Conservation (phyloP, 352 stramenopile species). For the Globisporangium paroecandrum region DNA sequence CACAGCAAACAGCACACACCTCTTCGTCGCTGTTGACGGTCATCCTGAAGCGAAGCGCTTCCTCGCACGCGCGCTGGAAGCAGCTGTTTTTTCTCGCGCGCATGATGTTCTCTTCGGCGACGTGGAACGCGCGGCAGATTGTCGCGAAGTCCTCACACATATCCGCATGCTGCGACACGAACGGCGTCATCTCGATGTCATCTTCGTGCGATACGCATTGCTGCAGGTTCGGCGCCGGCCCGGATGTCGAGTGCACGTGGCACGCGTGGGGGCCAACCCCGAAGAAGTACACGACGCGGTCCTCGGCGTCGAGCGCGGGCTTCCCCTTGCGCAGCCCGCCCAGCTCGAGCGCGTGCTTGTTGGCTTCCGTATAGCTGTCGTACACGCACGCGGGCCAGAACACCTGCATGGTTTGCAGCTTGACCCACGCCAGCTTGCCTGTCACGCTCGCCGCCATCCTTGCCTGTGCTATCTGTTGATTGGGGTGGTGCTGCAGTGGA, state of each 20-base stretch:
- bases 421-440: constrained; percentile 36
- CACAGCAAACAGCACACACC: constrained; percentile 15
- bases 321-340: constrained; percentile 36
- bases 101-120: constrained; percentile 32
- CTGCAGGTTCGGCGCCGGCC: constrained; percentile 46
- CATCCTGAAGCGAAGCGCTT: constrained; percentile 34
- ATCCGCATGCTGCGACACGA: constrained; percentile 13
- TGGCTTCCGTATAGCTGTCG: constrained; percentile 43
- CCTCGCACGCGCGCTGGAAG: constrained; percentile 48
- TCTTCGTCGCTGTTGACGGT: constrained; percentile 28
- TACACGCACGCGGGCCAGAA: constrained; percentile 79
- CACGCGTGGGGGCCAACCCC: constrained; percentile 44
- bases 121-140: constrained; percentile 32
- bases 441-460: background rate
- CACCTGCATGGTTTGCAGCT: constrained; percentile 45
- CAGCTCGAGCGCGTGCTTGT: constrained; percentile 46
- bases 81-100: constrained; percentile 41
- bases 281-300: constrained; percentile 81
- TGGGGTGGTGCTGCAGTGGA: background rate
- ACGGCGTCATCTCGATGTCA: constrained; percentile 25
- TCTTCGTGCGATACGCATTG: constrained; percentile 42
- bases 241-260: constrained; percentile 20
- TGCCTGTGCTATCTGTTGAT: background rate
- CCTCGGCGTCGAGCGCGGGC: constrained; percentile 54
- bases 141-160: constrained; percentile 29